Base-by-base conservation (phyloP, 768 basidiomycete species). In the Saitozyma podzolica region DNA sequence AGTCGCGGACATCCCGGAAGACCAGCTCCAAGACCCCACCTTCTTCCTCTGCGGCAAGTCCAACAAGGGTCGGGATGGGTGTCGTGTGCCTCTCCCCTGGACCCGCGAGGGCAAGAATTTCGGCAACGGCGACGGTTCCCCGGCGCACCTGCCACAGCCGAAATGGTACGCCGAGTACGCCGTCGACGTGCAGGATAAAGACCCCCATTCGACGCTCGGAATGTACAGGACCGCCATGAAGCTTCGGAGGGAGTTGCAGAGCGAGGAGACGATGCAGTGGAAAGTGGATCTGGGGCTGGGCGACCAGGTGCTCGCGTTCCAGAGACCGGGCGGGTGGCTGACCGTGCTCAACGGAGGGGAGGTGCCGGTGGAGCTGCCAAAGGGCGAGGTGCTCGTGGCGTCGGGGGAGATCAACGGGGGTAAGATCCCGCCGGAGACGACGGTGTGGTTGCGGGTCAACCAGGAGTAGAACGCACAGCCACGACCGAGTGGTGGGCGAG, bases 21-120 rank as follows among this genome's bases (percentile, higher is more conserved):
- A 52, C 10, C 49, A 68, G 14, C 43, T 63, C 47, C 72, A 73
- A 66, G 72, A 73, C 54, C 72, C 72, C 17, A 59, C 55, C 9
- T 73, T 73, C 58, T 63, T 52, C 29, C 57, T 64, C 17, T 66
- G 66, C 29, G 40, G 17, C 57, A 64, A 39, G 60, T 67, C 40
- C 45, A 17, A 47, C 45, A 47, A 47, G 45, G 72, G 72, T 17
- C 64, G 72, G 47, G 72, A 73, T 37, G 72, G 72, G 0, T 73
- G 72, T 60, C 50, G 72, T 56, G 68, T 73, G 10, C 72, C 72
- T 4, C 39, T 73, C 6, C 72, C 72, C 0, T 69, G 72, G 69
- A 52, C 50, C 0, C 42, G 13, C 45, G 29, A n/a, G 53, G 42
- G 11, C 39, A 49, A 17, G 59, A 61, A 42, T 66, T 61, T 56